Conservation (phyloP, 208 protist species). For the Trypanosoma vivax region DNA sequence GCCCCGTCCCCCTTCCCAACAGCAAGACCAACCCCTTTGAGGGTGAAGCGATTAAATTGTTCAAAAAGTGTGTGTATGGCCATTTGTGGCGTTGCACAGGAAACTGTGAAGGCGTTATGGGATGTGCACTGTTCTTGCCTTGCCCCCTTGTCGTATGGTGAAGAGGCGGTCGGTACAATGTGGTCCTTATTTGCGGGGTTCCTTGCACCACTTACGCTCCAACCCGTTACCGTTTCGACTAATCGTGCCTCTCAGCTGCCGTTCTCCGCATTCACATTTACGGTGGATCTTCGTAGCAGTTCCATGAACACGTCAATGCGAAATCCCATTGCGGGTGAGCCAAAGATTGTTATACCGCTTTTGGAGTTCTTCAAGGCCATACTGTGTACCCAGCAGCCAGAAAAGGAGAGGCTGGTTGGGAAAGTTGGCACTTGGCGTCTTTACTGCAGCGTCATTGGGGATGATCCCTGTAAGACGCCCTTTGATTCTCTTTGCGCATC, state of each 20-base stretch:
- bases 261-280: conserved; percentile 14
- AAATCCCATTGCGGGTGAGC: conserved; percentile 42
- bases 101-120: conserved; percentile 51
- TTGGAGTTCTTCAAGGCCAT: conserved; percentile 74
- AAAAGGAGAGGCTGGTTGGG: conserved; percentile 3
- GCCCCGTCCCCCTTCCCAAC: conserved; percentile 2
- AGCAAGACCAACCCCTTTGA: too few relatives aligned
- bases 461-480: conserved; percentile 22
- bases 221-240: conserved; percentile 18
- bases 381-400: conserved; percentile 18
- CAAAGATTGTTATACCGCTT: conserved; percentile 49
- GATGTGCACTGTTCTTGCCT: conserved; percentile 47
- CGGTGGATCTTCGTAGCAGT: conserved; percentile 18
- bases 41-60: too few relatives aligned
- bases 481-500: conserved; percentile 72
- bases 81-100: conserved; percentile 14
- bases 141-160: conserved; percentile 34
- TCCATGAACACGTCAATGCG: conserved; percentile 35
- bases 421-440: conserved; percentile 9
- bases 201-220: conserved; percentile 25
- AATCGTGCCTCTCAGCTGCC: not conserved
- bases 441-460: conserved; percentile 30
- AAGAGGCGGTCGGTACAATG: conserved; percentile 57
- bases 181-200: conserved; percentile 64
- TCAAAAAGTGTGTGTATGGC: conserved; percentile 10